A percentile compares a stretch with the other conserved stretches of the same genome.
These are phyloP conservation scores for Schwanniomyces pseudopolymorphus DNA, from an alignment of 805 yeast genomes.

Conservation along the genomic window DNA sequence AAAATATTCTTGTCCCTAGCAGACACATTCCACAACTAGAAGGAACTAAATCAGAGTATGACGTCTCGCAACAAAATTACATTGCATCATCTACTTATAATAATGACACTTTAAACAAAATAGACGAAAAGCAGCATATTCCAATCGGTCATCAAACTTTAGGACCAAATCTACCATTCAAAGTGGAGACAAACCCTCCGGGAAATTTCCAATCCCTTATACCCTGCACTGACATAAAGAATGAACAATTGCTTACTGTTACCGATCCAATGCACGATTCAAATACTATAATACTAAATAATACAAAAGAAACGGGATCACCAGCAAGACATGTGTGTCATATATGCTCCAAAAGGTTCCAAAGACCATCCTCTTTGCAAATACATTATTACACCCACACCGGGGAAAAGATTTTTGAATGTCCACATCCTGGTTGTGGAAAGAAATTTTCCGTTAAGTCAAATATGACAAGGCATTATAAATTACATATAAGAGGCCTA, in stretches of 20 bases:
- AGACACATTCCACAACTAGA: neutral
- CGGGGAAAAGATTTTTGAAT: slow-evolving; percentile 34
- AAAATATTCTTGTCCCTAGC: neutral
- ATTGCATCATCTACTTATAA: neutral
- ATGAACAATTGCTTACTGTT: neutral
- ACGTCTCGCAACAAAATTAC: neutral
- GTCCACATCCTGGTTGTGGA: slow-evolving; percentile 61
- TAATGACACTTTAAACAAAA: neutral
- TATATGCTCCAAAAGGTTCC: slow-evolving; percentile 73
- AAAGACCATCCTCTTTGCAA: slow-evolving; percentile 77
- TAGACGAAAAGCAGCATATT: neutral
- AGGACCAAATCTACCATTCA: neutral
- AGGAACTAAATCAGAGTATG: neutral
- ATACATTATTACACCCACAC: slow-evolving; percentile 77
- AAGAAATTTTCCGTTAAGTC: slow-evolving; percentile 73
- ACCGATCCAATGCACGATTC: neutral
- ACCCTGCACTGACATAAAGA: neutral
- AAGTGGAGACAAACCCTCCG: neutral
- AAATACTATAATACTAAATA: neutral
- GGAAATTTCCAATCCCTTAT: neutral
- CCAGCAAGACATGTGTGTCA: slow-evolving; percentile 34
- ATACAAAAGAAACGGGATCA: neutral
- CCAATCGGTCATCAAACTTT: neutral
- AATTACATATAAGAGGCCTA: slow-evolving; percentile 51
- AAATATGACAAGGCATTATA: slow-evolving; percentile 77